Evolutionary conservation across 1,139 yeast genomes (phyloP), one percentile per base, ranked within the genome.

Genomic region (Candida sanyaensis): DNA sequence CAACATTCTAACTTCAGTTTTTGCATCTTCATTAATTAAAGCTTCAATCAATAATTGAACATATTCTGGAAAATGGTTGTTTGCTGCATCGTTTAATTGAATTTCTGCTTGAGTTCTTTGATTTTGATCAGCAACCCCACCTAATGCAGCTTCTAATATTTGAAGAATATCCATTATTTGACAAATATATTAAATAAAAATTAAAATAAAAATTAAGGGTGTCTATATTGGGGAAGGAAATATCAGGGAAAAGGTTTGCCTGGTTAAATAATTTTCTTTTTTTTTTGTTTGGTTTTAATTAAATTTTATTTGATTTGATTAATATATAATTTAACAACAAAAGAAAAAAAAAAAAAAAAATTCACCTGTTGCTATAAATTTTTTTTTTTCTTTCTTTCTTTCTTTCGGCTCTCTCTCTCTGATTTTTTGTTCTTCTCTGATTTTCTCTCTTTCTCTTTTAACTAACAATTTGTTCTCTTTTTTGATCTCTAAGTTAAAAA

Each of bases 1-100:
- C 66, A 95, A 81, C 79, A 90, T 89, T 63, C 98, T 80, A 46
- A 91, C 96, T 69, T 92, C 97, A 6, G 88, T 73, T 58, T 80
- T 83, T 52, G 83, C 83, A 6, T 75, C 68, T 43, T 81, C 84
- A 60, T 86, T 83, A 37, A 85, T 86, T 55, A 93, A 76, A 29
- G 88, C 90, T 55, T 83, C 83, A 40, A 89, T 81, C 61, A 92
- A 80, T 59, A 85, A 74, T 40, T 83, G 81, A 59, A 91, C 71
- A 63, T 86, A 93, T 57, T 85, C 66, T 73, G 64, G 84, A 71
- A 89, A 92, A 67, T 90, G 88, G 54, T 83, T 86, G 58, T 79
- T 77, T 31, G 96, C 86, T 27, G 92, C 83, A 47, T 81, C 80
- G 58, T 77, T 78, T 60, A 93, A 80, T 68, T 89, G 90, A 44